phyloP scores from a whole-genome alignment of 1,139 yeast species.

The Magnusiomyces ingens region DNA sequence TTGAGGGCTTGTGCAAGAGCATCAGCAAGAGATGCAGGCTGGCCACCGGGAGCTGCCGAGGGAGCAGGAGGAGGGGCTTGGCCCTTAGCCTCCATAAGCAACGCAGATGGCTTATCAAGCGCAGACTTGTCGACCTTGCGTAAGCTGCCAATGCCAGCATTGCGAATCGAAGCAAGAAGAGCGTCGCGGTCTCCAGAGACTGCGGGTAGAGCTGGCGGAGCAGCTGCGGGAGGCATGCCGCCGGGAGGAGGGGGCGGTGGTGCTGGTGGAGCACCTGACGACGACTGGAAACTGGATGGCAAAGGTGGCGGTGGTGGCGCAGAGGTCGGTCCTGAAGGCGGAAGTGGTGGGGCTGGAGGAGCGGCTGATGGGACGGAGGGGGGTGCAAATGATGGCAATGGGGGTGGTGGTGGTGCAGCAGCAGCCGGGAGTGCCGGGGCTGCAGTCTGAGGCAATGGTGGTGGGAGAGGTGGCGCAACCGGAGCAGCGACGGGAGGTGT shows the following conservation, averaged over 20 bases:
- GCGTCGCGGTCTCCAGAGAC: conserved; percentile 70
- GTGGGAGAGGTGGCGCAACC: conserved; percentile 28
- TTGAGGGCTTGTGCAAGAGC: conserved; percentile 83
- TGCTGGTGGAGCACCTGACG: conserved; percentile 28
- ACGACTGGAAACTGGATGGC: not conserved
- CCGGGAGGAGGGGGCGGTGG: conserved; percentile 39
- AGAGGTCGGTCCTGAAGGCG: conserved; percentile 16
- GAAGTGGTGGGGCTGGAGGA: conserved; percentile 26
- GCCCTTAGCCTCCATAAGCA: conserved; percentile 67
- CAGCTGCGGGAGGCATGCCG: conserved; percentile 32
- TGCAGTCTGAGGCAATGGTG: conserved; percentile 22
- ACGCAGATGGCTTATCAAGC: conserved; percentile 67
- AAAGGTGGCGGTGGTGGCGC: conserved; percentile 19
- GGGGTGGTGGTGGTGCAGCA: conserved; percentile 26
- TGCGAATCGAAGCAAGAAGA: conserved; percentile 75
- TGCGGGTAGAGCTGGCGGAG: conserved; percentile 36
- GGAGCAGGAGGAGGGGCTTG: conserved; percentile 35
- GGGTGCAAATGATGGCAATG: conserved; percentile 29
- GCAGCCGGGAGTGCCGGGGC: conserved; percentile 33
- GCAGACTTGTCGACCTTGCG: conserved; percentile 65
- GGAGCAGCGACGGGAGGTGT: conserved; percentile 24
- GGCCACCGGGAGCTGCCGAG: conserved; percentile 37
- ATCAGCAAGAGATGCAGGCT: conserved; percentile 66
- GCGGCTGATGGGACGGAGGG: conserved; percentile 31
- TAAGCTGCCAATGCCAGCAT: conserved; percentile 51